Percentiles rank a stretch among this genome's conserved stretches.
phyloP scores from a whole-genome alignment of 306 rosid species.

The Castanea sativa region DNA sequence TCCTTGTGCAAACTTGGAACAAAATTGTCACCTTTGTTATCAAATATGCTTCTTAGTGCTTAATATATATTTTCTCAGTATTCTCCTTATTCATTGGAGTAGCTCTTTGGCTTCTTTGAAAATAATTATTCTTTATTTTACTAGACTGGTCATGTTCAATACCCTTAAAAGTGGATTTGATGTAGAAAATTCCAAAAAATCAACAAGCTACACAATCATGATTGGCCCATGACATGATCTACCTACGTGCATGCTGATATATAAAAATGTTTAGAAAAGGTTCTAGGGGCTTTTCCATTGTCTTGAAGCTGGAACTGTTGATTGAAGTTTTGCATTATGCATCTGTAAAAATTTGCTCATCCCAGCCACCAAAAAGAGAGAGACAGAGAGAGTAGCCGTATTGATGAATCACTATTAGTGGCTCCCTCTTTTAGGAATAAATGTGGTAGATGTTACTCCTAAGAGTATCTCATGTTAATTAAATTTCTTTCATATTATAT shows the following conservation, averaged over 20 bases:
- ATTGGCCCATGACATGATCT: background rate
- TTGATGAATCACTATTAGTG: background rate
- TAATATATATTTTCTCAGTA: background rate
- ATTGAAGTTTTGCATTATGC: background rate
- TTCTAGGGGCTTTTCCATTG: too few relatives aligned
- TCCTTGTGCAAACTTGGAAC: background rate
- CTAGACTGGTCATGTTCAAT: background rate
- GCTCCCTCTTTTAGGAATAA: slow-evolving; percentile 1
- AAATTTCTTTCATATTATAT: background rate
- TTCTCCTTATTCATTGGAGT: background rate
- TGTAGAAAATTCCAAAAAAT: background rate
- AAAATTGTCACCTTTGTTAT: background rate
- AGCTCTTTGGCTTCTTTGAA: background rate
- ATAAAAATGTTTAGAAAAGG: too few relatives aligned
- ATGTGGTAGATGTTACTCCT: background rate
- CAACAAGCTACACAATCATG: background rate
- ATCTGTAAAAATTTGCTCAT: background rate
- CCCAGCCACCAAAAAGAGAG: background rate
- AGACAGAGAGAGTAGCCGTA: background rate
- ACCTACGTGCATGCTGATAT: background rate
- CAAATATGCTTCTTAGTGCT: background rate
- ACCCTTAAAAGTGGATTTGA: background rate
- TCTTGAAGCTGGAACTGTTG: background rate
- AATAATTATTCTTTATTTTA: background rate
- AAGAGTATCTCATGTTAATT: background rate